These are phyloP conservation scores for Cucumis melo DNA, from an alignment of 306 rosid species.

Conservation along the genomic window DNA sequence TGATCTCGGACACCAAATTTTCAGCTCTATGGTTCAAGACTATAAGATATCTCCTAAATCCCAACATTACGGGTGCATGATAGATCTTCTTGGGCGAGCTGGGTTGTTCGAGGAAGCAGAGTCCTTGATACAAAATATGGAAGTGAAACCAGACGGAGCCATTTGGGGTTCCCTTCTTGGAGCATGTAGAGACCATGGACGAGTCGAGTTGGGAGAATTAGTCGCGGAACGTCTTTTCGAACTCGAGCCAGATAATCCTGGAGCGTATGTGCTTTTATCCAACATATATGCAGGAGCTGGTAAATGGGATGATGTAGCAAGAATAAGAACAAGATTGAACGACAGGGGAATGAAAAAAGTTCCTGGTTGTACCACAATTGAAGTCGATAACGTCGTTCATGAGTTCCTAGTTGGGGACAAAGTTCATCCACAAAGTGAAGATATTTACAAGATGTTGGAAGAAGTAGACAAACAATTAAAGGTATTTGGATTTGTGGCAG, in stretches of 20 bases:
- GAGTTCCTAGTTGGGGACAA: conserved; percentile 81
- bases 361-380: conserved; percentile 80
- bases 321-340: conserved; percentile 54
- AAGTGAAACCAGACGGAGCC: conserved; percentile 73
- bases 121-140: conserved; percentile 41
- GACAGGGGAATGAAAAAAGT: conserved; percentile 74
- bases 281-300: conserved; percentile 72
- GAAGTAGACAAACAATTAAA: conserved; percentile 56
- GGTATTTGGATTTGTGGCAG: conserved; percentile 42
- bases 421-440: conserved; percentile 39
- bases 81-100: conserved; percentile 55
- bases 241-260: conserved; percentile 59
- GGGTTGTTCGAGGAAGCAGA: conserved; percentile 69
- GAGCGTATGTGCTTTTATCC: conserved; percentile 59
- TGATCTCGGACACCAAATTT: conserved; percentile 45
- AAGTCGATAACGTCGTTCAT: conserved; percentile 61
- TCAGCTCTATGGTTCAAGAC: conserved; percentile 38
- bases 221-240: conserved; percentile 50
- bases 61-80: conserved; percentile 77
- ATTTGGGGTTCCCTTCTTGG: conserved; percentile 84
- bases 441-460: conserved; percentile 40
- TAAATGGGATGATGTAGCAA: conserved; percentile 78
- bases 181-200: conserved; percentile 52
- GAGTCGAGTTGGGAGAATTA: conserved; percentile 48
- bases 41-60: conserved; percentile 41